Base-by-base conservation (phyloP, 2,329 filamentous ascomycete genomes). In the Cordyceps pruinosa region DNA sequence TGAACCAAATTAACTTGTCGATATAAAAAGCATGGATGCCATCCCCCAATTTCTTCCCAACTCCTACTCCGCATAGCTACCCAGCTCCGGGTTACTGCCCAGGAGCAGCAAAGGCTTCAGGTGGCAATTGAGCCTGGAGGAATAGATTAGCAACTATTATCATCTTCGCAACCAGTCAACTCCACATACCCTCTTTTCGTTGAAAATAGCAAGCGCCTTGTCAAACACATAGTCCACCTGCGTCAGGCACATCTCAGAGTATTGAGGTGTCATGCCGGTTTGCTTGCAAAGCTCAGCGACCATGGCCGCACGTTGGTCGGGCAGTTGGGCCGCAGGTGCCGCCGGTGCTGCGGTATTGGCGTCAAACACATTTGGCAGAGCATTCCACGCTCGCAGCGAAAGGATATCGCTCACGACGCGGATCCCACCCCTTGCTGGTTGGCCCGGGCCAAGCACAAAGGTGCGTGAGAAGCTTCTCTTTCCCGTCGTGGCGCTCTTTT, bases 401-500 rank as follows among this genome's bases (percentile, higher is more conserved):
- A 95, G 77, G 73, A 91, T 83, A 70, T 96, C 91, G 68, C 83
- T 92, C 62, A 92, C 78, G 37, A 96, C 87, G 48, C 90, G 82
- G 56, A 95, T 82, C 1, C 75, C 80, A 19, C 83, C 82, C 46
- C 78, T 76, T 5, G 84, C 79, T 0, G 84, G 82, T 34, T 79
- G 79, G 32, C 88, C 89, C 1, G 90, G 90, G 0, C 89, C 89
- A 19, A 96, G 78, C 41, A 92, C 75, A 67, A 95, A 90, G 0
- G 84, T 88, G 51, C 91, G 85, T 55, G 91, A 90, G 70, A 96
- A 96, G 69, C 87, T 90, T 59, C 90, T 85, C 63, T 85, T 83
- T 37, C 83, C 78, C 44, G 80, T 80, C 45, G 81, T 78, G 48
- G 79, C 75, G 23, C 78, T 80, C 17, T 72, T 71, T 4, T 74